A percentile compares a stretch with the other conserved stretches of the same genome.
phyloP scores from a whole-genome alignment of 306 rosid genomes.

The Carpinus fangiana region DNA sequence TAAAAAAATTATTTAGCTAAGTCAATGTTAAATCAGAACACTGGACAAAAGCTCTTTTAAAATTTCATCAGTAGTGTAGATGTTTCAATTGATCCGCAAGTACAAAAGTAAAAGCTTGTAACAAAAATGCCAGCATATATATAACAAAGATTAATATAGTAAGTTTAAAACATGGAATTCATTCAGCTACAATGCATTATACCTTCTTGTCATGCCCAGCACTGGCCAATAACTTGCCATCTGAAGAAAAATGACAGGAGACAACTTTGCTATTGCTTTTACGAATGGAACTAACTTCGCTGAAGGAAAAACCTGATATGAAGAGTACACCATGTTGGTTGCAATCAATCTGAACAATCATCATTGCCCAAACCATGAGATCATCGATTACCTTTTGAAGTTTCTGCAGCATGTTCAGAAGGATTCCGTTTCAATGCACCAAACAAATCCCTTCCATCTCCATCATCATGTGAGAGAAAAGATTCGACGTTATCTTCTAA shows the following conservation, averaged over 20 bases:
- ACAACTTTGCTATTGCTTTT: slow-evolving; percentile 82
- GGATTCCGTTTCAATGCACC: slow-evolving; percentile 73
- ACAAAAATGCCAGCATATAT: neutral
- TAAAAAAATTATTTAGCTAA: neutral
- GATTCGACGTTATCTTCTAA: slow-evolving; percentile 93
- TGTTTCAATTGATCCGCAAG: neutral
- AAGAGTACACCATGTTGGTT: slow-evolving; percentile 28
- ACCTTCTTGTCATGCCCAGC: slow-evolving; percentile 99
- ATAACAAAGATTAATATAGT: slow-evolving; percentile 1
- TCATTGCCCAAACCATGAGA: slow-evolving; percentile 29
- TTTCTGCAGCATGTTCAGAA: slow-evolving; percentile 76
- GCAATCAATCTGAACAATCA: slow-evolving; percentile 23
- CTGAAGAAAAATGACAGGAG: slow-evolving; percentile 96
- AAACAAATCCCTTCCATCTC: slow-evolving; percentile 91
- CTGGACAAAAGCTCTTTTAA: neutral
- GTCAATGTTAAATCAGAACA: neutral
- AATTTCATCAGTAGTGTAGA: neutral
- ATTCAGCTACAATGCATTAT: slow-evolving; percentile 28
- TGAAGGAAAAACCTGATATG: slow-evolving; percentile 73
- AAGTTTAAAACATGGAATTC: slow-evolving; percentile 24
- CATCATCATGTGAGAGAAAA: slow-evolving; percentile 84
- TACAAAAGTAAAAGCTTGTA: neutral
- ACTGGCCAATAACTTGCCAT: slow-evolving; percentile 92
- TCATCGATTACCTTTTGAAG: slow-evolving; percentile 68
- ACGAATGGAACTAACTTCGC: slow-evolving; percentile 75